Evolutionary conservation across 2,329 filamentous ascomycete species (phyloP).

Genomic region (Diaporthe batatas): DNA sequence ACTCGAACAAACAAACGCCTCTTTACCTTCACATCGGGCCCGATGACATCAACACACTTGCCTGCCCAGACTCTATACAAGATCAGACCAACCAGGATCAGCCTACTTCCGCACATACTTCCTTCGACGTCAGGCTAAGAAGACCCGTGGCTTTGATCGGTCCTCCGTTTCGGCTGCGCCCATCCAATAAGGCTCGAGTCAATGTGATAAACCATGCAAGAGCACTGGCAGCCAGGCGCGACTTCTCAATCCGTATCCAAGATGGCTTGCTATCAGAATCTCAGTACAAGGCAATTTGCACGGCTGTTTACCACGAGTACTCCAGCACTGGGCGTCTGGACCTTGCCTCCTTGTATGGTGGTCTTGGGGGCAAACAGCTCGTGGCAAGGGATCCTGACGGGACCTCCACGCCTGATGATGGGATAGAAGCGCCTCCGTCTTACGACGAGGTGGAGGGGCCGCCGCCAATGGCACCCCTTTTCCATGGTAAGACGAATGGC

Average conservation of each 20-base stretch:
- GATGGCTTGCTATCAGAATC: neutral
- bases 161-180: slow-evolving; percentile 20
- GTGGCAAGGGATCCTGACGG: neutral
- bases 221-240: neutral
- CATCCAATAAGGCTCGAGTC: slow-evolving; percentile 17
- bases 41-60: neutral
- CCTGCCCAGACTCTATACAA: neutral
- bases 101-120: neutral
- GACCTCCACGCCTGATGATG: neutral
- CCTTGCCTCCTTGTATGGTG: slow-evolving; percentile 2
- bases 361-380: slow-evolving; percentile 14
- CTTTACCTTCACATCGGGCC: slow-evolving; percentile 2
- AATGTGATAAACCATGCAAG: neutral
- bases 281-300: neutral
- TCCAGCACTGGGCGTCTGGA: neutral
- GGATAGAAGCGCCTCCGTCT: slow-evolving; percentile 21
- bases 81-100: neutral
- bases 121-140: neutral
- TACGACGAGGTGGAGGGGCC: slow-evolving; percentile 24
- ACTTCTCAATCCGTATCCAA: neutral
- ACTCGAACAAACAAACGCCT: slow-evolving; percentile 14
- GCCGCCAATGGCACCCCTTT: slow-evolving; percentile 20
- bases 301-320: neutral
- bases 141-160: neutral
- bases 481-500: neutral